A percentile compares a stretch with the other conserved stretches of the same genome.
These are phyloP conservation scores for Sesbania bispinosa DNA, from an alignment of 306 rosid species.

Conservation along the genomic window DNA sequence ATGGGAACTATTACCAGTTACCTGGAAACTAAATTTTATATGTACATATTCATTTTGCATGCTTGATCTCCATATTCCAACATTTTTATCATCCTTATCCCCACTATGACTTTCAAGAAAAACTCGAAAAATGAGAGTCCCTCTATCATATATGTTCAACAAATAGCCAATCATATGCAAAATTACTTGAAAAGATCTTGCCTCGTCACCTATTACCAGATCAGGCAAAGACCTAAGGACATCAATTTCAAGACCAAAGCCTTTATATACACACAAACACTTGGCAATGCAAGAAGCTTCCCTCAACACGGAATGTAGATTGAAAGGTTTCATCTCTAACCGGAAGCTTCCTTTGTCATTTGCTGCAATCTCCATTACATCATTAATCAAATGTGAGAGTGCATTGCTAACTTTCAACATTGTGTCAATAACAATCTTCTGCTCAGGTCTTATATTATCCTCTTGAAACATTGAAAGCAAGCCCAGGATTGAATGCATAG, in stretches of 20 bases:
- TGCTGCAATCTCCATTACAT: slow-evolving; percentile 63
- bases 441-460: slow-evolving; percentile 41
- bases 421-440: slow-evolving; percentile 54
- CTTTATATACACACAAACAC: slow-evolving; percentile 61
- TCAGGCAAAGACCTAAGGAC: slow-evolving; percentile 66
- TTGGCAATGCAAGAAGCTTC: slow-evolving; percentile 70
- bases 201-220: slow-evolving; percentile 63
- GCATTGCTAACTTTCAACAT: slow-evolving; percentile 60
- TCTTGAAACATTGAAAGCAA: slow-evolving; percentile 56
- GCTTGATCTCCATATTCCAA: slow-evolving; percentile 46
- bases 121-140: slow-evolving; percentile 47
- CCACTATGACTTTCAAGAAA: slow-evolving; percentile 29
- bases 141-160: slow-evolving; percentile 38
- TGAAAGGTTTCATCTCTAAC: slow-evolving; percentile 58
- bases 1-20: slow-evolving; percentile 29
- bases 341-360: slow-evolving; percentile 49
- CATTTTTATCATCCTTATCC: slow-evolving; percentile 38
- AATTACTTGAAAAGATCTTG: slow-evolving; percentile 69
- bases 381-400: slow-evolving; percentile 63
- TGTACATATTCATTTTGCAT: slow-evolving; percentile 35
- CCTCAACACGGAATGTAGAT: slow-evolving; percentile 60
- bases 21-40: slow-evolving; percentile 56
- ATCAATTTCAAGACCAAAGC: slow-evolving; percentile 56
- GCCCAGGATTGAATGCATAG: slow-evolving; percentile 71
- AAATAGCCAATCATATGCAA: slow-evolving; percentile 70